phyloP scores from a whole-genome alignment of 371 early-diverging fungal species.

The Dinochytrium kinnereticum region DNA sequence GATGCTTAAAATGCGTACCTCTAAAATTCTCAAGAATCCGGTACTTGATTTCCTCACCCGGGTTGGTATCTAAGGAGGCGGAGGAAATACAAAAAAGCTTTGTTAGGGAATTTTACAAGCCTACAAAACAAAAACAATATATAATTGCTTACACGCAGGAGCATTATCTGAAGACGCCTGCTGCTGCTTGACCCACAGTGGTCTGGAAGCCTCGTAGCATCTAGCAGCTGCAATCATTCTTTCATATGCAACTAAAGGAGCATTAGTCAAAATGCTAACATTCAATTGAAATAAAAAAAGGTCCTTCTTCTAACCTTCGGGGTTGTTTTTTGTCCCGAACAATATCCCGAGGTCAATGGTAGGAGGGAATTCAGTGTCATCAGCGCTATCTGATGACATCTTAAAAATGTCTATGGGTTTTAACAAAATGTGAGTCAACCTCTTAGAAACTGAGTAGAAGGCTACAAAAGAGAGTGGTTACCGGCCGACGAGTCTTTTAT shows the following conservation, averaged over 20 bases:
- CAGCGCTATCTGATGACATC: background rate
- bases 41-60: slow-evolving; percentile 45
- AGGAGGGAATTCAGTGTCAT: slow-evolving; percentile 29
- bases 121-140: background rate
- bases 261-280: background rate
- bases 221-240: slow-evolving; percentile 38
- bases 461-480: too few species aligned
- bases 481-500: background rate
- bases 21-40: slow-evolving; percentile 49
- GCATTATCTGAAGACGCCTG: background rate
- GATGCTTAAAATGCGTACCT: slow-evolving; percentile 22
- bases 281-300: background rate
- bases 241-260: slow-evolving; percentile 23
- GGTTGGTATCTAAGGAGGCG: slow-evolving; percentile 14
- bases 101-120: too few species aligned
- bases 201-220: slow-evolving; percentile 31
- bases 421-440: too few species aligned
- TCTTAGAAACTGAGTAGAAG: too few species aligned
- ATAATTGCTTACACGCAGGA: background rate
- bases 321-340: slow-evolving; percentile 35
- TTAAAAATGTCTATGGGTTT: too few species aligned
- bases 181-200: background rate
- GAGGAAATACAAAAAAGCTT: too few species aligned
- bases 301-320: slow-evolving; percentile 23
- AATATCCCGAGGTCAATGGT: slow-evolving; percentile 40